A percentile compares a stretch with the other conserved stretches of the same genome.
Evolutionary conservation across 805 yeast genomes (phyloP).

Genomic region (Candida ficus): DNA sequence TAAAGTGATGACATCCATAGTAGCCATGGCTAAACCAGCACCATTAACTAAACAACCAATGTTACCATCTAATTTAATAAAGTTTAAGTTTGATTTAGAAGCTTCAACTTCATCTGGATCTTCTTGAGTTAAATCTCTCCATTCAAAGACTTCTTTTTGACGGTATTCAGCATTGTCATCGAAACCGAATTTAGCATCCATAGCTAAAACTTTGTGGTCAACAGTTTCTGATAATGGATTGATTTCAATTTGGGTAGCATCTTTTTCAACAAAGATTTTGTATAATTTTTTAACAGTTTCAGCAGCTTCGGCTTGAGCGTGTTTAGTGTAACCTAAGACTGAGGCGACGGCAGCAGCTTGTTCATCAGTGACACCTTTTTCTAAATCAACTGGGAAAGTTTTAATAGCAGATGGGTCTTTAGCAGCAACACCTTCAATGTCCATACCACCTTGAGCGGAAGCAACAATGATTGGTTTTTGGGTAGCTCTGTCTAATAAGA

Average conservation of each 20-base stretch:
- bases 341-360: conserved; percentile 74
- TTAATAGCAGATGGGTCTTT: conserved; percentile 87
- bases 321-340: conserved; percentile 73
- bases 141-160: conserved; percentile 88
- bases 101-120: conserved; percentile 97
- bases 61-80: conserved; percentile 96
- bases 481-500: conserved; percentile 87
- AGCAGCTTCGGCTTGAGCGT: conserved; percentile 82
- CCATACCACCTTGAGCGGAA: conserved; percentile 99
- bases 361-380: conserved; percentile 73
- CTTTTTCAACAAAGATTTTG: conserved; percentile 84
- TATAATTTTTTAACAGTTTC: conserved; percentile 80
- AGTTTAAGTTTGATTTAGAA: conserved; percentile 82
- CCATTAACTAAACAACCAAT: conserved; percentile 99
- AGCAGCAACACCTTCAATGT: conserved; percentile 97
- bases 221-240: conserved; percentile 94
- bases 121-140: conserved; percentile 98
- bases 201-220: conserved; percentile 87
- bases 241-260: conserved; percentile 97
- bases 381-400: conserved; percentile 74
- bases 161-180: conserved; percentile 96
- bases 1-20: conserved; percentile 97
- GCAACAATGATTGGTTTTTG: conserved; percentile 93
- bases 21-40: conserved; percentile 99
- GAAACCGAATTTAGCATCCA: conserved; percentile 98